Percentiles rank a stretch among this genome's conserved stretches.
Evolutionary conservation across 768 basidiomycete species (phyloP).

Genomic region (Boletellus emodensis): DNA sequence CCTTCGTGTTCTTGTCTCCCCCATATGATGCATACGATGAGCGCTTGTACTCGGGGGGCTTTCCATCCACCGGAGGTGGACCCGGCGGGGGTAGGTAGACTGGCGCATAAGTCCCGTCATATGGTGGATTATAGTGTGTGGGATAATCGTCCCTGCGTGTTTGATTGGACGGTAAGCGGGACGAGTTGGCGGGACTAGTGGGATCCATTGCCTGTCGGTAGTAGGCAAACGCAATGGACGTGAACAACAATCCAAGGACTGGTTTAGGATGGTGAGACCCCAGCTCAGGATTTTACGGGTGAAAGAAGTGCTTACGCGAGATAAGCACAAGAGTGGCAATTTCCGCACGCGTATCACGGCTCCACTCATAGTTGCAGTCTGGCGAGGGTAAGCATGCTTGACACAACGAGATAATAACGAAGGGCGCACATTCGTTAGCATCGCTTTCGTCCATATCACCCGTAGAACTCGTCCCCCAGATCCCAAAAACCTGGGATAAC

Average conservation of each 20-base stretch:
- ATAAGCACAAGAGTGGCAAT: constrained; percentile 61
- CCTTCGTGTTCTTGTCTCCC: constrained; percentile 31
- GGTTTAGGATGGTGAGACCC: not conserved
- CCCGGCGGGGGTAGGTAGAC: constrained; percentile 50
- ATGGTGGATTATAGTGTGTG: constrained; percentile 58
- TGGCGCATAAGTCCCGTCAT: constrained; percentile 34
- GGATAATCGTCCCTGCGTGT: constrained; percentile 39
- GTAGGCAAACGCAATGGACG: constrained; percentile 63
- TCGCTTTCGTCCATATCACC: constrained; percentile 32
- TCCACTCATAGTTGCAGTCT: constrained; percentile 66
- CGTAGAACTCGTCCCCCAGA: constrained; percentile 47
- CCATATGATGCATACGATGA: constrained; percentile 29
- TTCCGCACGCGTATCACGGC: constrained; percentile 62
- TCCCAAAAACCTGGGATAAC: constrained; percentile 40
- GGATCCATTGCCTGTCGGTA: constrained; percentile 76
- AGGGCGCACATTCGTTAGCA: constrained; percentile 44
- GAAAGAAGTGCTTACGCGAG: constrained; percentile 41
- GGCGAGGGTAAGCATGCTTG: constrained; percentile 15
- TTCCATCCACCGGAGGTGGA: constrained; percentile 43
- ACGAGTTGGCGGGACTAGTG: constrained; percentile 46
- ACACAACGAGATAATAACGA: not conserved
- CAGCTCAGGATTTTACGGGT: too few relatives aligned
- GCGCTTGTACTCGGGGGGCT: constrained; percentile 49
- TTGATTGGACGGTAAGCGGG: constrained; percentile 40
- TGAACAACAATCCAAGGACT: constrained; percentile 63